Evolutionary conservation across 495 filamentous ascomycete species (phyloP).

Genomic region (Hypoxylon lenormandii): DNA sequence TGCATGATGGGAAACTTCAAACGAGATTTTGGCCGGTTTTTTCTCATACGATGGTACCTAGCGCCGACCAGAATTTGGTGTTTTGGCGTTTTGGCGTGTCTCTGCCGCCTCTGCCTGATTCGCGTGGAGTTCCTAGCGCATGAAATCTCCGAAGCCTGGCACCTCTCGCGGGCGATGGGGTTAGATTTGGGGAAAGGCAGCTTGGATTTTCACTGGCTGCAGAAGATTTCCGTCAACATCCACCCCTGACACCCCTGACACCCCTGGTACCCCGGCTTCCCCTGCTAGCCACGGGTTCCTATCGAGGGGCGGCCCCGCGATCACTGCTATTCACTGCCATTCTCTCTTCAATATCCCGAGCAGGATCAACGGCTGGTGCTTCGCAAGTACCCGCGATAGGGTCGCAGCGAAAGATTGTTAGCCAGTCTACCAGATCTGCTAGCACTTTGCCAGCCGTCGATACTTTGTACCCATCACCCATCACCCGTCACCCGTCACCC

Average conservation of each 20-base stretch:
- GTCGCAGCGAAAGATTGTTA: slow-evolving; percentile 40
- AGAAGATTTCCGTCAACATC: slow-evolving; percentile 41
- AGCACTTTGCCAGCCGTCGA: slow-evolving; percentile 30
- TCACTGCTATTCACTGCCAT: slow-evolving; percentile 16
- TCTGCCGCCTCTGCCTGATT: slow-evolving; percentile 33
- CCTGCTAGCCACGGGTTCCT: slow-evolving; percentile 32
- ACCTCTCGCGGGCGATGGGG: slow-evolving; percentile 38
- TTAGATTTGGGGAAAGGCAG: slow-evolving; percentile 37
- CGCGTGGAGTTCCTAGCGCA: slow-evolving; percentile 37
- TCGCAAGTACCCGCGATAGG: slow-evolving; percentile 41
- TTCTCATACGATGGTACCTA: slow-evolving; percentile 11
- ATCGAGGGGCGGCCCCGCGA: slow-evolving; percentile 44
- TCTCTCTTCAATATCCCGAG: slow-evolving; percentile 40
- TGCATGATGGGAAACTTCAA: slow-evolving; percentile 38
- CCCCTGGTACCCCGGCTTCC: slow-evolving; percentile 3
- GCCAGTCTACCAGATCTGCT: slow-evolving; percentile 42
- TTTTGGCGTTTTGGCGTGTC: slow-evolving; percentile 37
- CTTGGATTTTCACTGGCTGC: slow-evolving; percentile 42
- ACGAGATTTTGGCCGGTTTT: slow-evolving; percentile 27
- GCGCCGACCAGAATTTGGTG: slow-evolving; percentile 17
- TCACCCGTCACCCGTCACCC: slow-evolving; percentile 8
- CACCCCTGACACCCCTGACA: slow-evolving; percentile 3
- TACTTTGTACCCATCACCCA: slow-evolving; percentile 10
- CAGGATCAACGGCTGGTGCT: slow-evolving; percentile 39
- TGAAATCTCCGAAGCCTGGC: slow-evolving; percentile 44